Conservation (phyloP, 2,329 filamentous ascomycete species). For the Chaetothyriales sp. region DNA sequence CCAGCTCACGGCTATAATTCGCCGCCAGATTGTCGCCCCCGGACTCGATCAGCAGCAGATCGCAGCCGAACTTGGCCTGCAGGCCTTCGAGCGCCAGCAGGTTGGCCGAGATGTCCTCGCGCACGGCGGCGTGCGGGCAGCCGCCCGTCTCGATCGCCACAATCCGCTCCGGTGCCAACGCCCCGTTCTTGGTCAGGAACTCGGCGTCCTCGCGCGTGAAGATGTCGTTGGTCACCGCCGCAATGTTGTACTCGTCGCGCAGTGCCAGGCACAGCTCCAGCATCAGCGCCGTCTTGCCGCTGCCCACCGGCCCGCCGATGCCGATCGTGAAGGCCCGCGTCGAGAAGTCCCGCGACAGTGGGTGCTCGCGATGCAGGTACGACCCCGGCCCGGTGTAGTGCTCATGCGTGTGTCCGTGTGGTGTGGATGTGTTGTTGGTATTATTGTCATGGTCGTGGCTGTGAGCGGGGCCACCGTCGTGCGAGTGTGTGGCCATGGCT, state of each 20-base stretch:
- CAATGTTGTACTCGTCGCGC: slow-evolving; percentile 67
- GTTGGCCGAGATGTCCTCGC: slow-evolving; percentile 91
- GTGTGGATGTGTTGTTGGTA: slow-evolving; percentile 38
- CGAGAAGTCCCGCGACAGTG: slow-evolving; percentile 73
- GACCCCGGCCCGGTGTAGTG: slow-evolving; percentile 88
- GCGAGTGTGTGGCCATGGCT: slow-evolving; percentile 13
- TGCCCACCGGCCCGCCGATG: slow-evolving; percentile 95
- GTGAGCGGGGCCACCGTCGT: slow-evolving; percentile 21
- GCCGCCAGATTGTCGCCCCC: slow-evolving; percentile 94
- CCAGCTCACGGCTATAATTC: slow-evolving; percentile 88
- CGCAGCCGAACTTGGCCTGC: slow-evolving; percentile 62
- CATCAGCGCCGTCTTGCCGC: slow-evolving; percentile 95
- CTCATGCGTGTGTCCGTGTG: slow-evolving; percentile 88
- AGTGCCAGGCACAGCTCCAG: slow-evolving; percentile 76
- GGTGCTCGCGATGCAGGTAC: slow-evolving; percentile 81
- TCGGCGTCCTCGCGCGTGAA: slow-evolving; percentile 70
- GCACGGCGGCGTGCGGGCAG: slow-evolving; percentile 90
- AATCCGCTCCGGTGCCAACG: slow-evolving; percentile 70
- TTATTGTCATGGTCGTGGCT: slow-evolving; percentile 31
- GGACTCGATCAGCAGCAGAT: slow-evolving; percentile 84
- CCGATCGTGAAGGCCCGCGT: slow-evolving; percentile 89
- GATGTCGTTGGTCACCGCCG: slow-evolving; percentile 56
- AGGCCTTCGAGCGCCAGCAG: slow-evolving; percentile 82
- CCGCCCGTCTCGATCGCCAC: slow-evolving; percentile 94
- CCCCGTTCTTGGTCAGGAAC: slow-evolving; percentile 76